These are phyloP conservation scores for Stagonosporopsis tanaceti DNA, from an alignment of 2,329 filamentous ascomycete species.

Conservation along the genomic window DNA sequence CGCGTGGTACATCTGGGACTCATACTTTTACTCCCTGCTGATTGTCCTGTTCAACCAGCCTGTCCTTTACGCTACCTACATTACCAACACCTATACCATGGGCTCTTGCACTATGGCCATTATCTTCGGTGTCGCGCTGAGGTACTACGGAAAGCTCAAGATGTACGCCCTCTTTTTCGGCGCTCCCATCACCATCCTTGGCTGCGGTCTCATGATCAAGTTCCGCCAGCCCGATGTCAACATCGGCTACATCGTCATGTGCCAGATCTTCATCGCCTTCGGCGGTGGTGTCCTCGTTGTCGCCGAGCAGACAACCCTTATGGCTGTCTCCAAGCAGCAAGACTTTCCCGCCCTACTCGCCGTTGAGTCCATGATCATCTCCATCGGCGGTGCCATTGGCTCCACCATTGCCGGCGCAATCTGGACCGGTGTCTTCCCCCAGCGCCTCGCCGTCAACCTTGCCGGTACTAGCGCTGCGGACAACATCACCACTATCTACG, in stretches of 20 bases:
- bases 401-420: conserved; percentile 69
- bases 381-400: conserved; percentile 59
- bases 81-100: conserved; percentile 53
- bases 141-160: conserved; percentile 43
- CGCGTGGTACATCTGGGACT: conserved; percentile 51
- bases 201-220: conserved; percentile 49
- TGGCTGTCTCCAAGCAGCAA: conserved; percentile 45
- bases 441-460: conserved; percentile 56
- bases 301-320: conserved; percentile 45
- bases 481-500: conserved; percentile 56
- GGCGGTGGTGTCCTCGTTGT: conserved; percentile 46
- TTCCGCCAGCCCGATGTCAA: conserved; percentile 47
- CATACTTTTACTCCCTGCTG: conserved; percentile 53
- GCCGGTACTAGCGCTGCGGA: conserved; percentile 55
- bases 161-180: conserved; percentile 39
- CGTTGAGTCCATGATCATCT: conserved; percentile 67
- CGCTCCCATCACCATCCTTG: conserved; percentile 44
- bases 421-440: conserved; percentile 68
- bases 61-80: conserved; percentile 47
- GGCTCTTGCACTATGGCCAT: conserved; percentile 43
- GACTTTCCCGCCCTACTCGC: conserved; percentile 45
- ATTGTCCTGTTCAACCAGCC: conserved; percentile 50
- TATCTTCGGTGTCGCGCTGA: conserved; percentile 39
- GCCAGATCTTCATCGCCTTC: conserved; percentile 48
- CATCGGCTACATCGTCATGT: conserved; percentile 48